Percentiles rank a stretch among this genome's conserved stretches.
Conservation (phyloP, 1,284 basidiomycete genomes). For the Anthracocystis panici-leucophaei region DNA sequence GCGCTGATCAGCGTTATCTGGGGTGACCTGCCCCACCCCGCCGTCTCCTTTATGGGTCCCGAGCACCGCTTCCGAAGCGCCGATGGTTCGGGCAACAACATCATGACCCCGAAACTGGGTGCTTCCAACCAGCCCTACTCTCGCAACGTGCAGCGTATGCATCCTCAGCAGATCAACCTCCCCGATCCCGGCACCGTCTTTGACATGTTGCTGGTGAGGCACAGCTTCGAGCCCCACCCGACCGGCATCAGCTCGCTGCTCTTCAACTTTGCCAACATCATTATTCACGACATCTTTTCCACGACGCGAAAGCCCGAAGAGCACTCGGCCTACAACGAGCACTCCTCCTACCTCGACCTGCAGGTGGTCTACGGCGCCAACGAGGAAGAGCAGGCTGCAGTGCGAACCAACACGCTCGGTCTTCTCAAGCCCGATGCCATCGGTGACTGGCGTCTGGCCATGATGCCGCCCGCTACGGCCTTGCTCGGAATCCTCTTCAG, state of each 20-base stretch:
- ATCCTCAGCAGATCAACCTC: slow-evolving; percentile 39
- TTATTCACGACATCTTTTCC: slow-evolving; percentile 65
- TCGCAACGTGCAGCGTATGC: slow-evolving; percentile 39
- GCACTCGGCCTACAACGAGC: slow-evolving; percentile 73
- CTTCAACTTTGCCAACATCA: slow-evolving; percentile 60
- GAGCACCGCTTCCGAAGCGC: slow-evolving; percentile 59
- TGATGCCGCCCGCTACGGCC: slow-evolving; percentile 80
- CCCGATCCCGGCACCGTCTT: slow-evolving; percentile 52
- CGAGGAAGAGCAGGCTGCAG: slow-evolving; percentile 24
- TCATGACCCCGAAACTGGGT: slow-evolving; percentile 78
- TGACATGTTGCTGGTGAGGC: slow-evolving; percentile 41
- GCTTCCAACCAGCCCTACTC: slow-evolving; percentile 44
- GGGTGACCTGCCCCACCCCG: slow-evolving; percentile 79
- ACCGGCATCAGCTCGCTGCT: slow-evolving; percentile 59
- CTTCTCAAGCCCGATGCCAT: slow-evolving; percentile 50
- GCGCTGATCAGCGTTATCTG: slow-evolving; percentile 53
- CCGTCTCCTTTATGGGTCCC: slow-evolving; percentile 76
- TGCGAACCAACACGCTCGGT: slow-evolving; percentile 36
- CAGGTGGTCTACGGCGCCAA: slow-evolving; percentile 76
- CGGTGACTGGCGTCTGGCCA: slow-evolving; percentile 68
- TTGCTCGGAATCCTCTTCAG: slow-evolving; percentile 79
- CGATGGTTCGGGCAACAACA: slow-evolving; percentile 76
- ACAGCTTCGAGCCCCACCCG: slow-evolving; percentile 52
- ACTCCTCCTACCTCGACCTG: slow-evolving; percentile 82
- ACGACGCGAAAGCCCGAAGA: slow-evolving; percentile 38